These are phyloP conservation scores for Setomelanomma holmii DNA, from an alignment of 2,329 filamentous ascomycete genomes.

Conservation along the genomic window DNA sequence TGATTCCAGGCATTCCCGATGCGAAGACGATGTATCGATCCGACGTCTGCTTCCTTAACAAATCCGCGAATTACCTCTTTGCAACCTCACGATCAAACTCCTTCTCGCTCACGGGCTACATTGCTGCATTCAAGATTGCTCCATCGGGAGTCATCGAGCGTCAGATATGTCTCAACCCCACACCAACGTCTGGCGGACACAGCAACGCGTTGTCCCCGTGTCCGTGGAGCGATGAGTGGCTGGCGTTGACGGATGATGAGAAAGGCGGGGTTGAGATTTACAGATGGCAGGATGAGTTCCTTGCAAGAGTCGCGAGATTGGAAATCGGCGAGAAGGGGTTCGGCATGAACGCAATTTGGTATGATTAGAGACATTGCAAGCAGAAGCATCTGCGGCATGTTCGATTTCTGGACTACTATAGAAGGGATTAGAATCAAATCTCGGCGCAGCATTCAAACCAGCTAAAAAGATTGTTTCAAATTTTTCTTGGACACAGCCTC, in stretches of 20 bases:
- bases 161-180: conserved; percentile 83
- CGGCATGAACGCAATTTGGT: conserved; percentile 97
- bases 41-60: conserved; percentile 79
- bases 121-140: conserved; percentile 77
- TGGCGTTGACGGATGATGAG: conserved; percentile 90
- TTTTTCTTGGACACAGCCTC: too few relatives aligned
- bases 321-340: conserved; percentile 87
- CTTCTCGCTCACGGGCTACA: conserved; percentile 79
- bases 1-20: conserved; percentile 52
- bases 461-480: too few relatives aligned
- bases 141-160: conserved; percentile 74
- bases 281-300: conserved; percentile 81
- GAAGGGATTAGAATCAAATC: too few relatives aligned
- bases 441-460: too few relatives aligned
- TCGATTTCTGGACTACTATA: neutral
- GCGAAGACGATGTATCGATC: conserved; percentile 74
- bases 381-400: too few relatives aligned
- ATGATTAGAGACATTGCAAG: too few relatives aligned
- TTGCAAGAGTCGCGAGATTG: conserved; percentile 77
- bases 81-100: conserved; percentile 83
- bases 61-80: conserved; percentile 77
- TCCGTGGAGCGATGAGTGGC: conserved; percentile 85
- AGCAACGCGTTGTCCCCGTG: conserved; percentile 87
- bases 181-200: conserved; percentile 85
- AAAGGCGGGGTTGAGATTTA: conserved; percentile 89